Evolutionary conservation across 495 filamentous ascomycete genomes (phyloP).

Genomic region (Podospora fimiseda): DNA sequence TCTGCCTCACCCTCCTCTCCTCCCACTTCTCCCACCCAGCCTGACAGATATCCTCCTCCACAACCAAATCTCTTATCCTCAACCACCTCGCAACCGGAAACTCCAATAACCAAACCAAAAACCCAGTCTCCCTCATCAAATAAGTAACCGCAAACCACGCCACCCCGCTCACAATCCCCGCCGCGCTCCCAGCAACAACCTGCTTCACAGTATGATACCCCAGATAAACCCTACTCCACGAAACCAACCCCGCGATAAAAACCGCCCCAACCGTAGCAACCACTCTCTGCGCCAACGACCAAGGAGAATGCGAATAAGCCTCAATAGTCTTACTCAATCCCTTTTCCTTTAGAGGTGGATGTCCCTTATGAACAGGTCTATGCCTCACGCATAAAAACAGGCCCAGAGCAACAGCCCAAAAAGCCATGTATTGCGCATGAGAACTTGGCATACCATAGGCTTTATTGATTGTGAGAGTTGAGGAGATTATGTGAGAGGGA

Average conservation of each 20-base stretch:
- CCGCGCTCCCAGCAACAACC: slow-evolving; percentile 70
- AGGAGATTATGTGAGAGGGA: slow-evolving; percentile 64
- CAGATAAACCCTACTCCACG: slow-evolving; percentile 78
- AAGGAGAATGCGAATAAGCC: slow-evolving; percentile 39
- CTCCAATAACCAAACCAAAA: slow-evolving; percentile 67
- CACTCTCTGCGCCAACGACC: slow-evolving; percentile 52
- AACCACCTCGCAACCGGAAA: slow-evolving; percentile 56
- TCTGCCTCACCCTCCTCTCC: slow-evolving; percentile 13
- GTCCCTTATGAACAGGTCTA: slow-evolving; percentile 27
- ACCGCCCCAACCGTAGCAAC: slow-evolving; percentile 52
- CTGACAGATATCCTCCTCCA: slow-evolving; percentile 85
- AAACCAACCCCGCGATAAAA: slow-evolving; percentile 59
- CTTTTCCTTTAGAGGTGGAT: neutral
- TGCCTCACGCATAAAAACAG: slow-evolving; percentile 81
- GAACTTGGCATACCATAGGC: slow-evolving; percentile 98
- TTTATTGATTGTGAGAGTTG: slow-evolving; percentile 67
- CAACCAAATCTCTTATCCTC: slow-evolving; percentile 73
- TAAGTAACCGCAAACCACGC: slow-evolving; percentile 73
- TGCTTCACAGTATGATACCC: slow-evolving; percentile 89
- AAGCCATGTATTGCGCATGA: slow-evolving; percentile 89
- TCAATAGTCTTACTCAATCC: slow-evolving; percentile 16
- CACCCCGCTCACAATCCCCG: slow-evolving; percentile 64
- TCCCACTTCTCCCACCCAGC: slow-evolving; percentile 94
- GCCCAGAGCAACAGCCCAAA: slow-evolving; percentile 74
- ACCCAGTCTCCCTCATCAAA: slow-evolving; percentile 50